phyloP scores from a whole-genome alignment of 2,329 filamentous ascomycete species.

The Pseudogymnoascus sp. region DNA sequence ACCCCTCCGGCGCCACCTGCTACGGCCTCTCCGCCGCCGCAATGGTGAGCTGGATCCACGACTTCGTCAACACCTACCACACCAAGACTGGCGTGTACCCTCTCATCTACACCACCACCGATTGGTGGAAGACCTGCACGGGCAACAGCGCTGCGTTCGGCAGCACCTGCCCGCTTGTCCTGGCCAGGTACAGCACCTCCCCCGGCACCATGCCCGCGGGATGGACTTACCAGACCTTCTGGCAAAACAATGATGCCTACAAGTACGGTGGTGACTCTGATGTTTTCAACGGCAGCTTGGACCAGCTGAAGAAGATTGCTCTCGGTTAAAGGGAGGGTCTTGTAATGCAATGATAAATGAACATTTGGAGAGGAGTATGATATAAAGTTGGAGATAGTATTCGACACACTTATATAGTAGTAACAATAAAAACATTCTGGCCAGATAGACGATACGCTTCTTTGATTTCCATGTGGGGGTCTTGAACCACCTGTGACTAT shows the following conservation, averaged over 20 bases:
- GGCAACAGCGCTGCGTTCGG: slow-evolving; percentile 41
- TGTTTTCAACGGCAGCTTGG: slow-evolving; percentile 40
- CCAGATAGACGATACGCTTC: neutral
- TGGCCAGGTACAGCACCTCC: slow-evolving; percentile 38
- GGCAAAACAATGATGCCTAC: slow-evolving; percentile 45
- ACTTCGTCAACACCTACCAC: slow-evolving; percentile 46
- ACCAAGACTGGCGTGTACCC: slow-evolving; percentile 40
- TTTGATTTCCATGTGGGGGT: too few relatives aligned
- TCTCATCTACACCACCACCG: slow-evolving; percentile 44
- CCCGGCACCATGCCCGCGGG: slow-evolving; percentile 41
- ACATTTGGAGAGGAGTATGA: neutral
- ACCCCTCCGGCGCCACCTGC: slow-evolving; percentile 33
- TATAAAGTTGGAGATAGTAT: neutral
- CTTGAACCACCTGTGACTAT: too few relatives aligned
- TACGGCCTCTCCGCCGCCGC: slow-evolving; percentile 38
- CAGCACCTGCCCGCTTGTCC: slow-evolving; percentile 39
- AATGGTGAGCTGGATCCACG: slow-evolving; percentile 46
- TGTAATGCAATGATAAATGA: neutral
- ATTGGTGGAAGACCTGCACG: slow-evolving; percentile 44
- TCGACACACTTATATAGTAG: neutral
- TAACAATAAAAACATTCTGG: neutral
- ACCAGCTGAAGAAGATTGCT: slow-evolving; percentile 30
- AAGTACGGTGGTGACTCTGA: slow-evolving; percentile 46
- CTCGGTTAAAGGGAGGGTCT: slow-evolving; percentile 14
- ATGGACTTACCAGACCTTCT: slow-evolving; percentile 47